Conservation (phyloP, 768 basidiomycete genomes). For the Rhizopogon salebrosus region DNA sequence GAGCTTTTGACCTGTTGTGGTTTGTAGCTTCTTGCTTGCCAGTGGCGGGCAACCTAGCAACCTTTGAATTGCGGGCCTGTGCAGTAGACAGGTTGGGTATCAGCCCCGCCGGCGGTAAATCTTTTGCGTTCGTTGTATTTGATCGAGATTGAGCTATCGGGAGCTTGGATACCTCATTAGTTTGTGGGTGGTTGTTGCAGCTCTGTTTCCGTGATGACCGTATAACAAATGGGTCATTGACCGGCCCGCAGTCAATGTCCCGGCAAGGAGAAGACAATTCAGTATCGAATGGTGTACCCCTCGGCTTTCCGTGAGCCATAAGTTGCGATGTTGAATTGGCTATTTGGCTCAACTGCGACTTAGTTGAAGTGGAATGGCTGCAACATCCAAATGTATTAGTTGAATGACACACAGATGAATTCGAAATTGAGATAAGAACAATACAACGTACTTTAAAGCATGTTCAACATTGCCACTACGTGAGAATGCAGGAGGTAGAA, state of each 20-base stretch:
- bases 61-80: neutral
- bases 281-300: neutral
- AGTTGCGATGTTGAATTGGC: neutral
- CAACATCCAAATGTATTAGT: neutral
- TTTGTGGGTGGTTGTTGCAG: neutral
- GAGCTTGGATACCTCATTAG: no score
- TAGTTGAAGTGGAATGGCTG: no score
- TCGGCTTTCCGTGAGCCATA: neutral
- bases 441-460: conserved; percentile 9
- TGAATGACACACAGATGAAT: neutral
- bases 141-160: neutral
- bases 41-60: neutral
- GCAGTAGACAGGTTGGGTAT: neutral
- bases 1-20: neutral
- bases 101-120: neutral
- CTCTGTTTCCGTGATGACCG: neutral
- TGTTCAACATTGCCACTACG: conserved; percentile 1
- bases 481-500: neutral
- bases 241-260: neutral
- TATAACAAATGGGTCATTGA: neutral
- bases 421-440: neutral
- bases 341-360: neutral
- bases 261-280: neutral
- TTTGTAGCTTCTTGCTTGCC: neutral
- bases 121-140: neutral